Evolutionary conservation across 225 moss, liverwort and hornwort genomes (phyloP).

Genomic region (Straminergon stramineum): DNA sequence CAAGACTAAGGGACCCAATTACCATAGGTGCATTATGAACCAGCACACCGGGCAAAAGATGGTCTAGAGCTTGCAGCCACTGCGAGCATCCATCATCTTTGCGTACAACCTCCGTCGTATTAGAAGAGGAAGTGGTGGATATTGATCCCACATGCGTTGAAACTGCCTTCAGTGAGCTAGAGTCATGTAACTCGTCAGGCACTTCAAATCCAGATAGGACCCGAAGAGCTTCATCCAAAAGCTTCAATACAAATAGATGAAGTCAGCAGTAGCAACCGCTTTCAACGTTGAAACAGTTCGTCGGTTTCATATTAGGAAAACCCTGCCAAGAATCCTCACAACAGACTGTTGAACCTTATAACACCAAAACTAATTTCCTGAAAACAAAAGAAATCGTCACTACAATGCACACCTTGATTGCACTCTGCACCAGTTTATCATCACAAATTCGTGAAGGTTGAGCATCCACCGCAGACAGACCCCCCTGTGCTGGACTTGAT

Average conservation of each 20-base stretch:
- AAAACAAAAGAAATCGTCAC: not conserved
- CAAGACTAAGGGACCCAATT: not conserved
- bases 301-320: not conserved
- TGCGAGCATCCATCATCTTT: slow-evolving; percentile 38
- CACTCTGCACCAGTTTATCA: slow-evolving; percentile 93
- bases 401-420: slow-evolving; percentile 67
- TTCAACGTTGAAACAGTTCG: not conserved
- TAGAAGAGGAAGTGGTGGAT: slow-evolving; percentile 6
- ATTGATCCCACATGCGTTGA: slow-evolving; percentile 32
- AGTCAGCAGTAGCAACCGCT: slow-evolving; percentile 2
- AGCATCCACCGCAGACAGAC: slow-evolving; percentile 25
- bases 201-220: slow-evolving; percentile 70
- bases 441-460: slow-evolving; percentile 62
- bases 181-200: slow-evolving; percentile 59
- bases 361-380: not conserved
- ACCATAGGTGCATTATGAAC: slow-evolving; percentile 83
- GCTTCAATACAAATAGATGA: slow-evolving; percentile 33
- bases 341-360: not conserved
- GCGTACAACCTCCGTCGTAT: slow-evolving; percentile 14
- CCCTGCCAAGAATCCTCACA: not conserved
- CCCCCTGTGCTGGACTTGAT: slow-evolving; percentile 22
- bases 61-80: slow-evolving; percentile 71
- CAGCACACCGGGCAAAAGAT: slow-evolving; percentile 56
- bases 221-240: slow-evolving; percentile 90
- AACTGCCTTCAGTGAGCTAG: slow-evolving; percentile 46